A percentile compares a stretch with the other conserved stretches of the same genome.
Conservation (phyloP, 305 asterid species). For the Stenogyne calaminthoides region DNA sequence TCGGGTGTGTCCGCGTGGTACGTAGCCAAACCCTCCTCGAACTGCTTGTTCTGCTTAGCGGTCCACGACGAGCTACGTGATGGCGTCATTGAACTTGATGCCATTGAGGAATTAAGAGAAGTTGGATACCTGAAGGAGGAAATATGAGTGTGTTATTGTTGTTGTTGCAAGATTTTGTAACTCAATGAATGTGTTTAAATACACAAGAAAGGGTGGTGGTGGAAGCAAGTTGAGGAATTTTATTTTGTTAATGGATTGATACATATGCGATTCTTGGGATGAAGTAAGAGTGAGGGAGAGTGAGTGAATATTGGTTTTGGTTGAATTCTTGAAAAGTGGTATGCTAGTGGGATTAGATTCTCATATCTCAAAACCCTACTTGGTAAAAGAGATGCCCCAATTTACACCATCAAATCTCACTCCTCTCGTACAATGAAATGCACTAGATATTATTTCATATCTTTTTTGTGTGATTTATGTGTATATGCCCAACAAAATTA, state of each 20-base stretch:
- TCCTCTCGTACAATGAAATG: neutral
- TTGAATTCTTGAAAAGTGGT: slow-evolving; percentile 24
- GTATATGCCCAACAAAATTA: too few species aligned
- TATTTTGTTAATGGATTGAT: neutral
- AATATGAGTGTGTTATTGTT: neutral
- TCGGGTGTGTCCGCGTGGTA: slow-evolving; percentile 71
- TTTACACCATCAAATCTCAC: neutral
- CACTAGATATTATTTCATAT: neutral
- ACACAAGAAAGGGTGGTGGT: slow-evolving; percentile 2
- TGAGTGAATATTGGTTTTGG: neutral
- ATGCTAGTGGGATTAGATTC: slow-evolving; percentile 32
- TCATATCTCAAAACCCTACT: slow-evolving; percentile 22
- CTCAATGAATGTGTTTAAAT: slow-evolving; percentile 2
- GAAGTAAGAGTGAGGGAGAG: neutral
- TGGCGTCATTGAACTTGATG: slow-evolving; percentile 40
- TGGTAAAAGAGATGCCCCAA: neutral
- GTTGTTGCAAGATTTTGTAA: slow-evolving; percentile 7
- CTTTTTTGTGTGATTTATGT: neutral
- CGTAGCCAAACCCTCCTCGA: slow-evolving; percentile 70
- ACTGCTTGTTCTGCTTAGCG: slow-evolving; percentile 71
- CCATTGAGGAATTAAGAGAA: slow-evolving; percentile 16
- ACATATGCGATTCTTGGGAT: slow-evolving; percentile 6
- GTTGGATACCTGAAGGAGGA: neutral
- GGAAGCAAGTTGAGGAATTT: slow-evolving; percentile 22
- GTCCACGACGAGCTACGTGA: slow-evolving; percentile 57